Evolutionary conservation across 768 basidiomycete species (phyloP).

Genomic region (Lactifluus hygrophoroides): DNA sequence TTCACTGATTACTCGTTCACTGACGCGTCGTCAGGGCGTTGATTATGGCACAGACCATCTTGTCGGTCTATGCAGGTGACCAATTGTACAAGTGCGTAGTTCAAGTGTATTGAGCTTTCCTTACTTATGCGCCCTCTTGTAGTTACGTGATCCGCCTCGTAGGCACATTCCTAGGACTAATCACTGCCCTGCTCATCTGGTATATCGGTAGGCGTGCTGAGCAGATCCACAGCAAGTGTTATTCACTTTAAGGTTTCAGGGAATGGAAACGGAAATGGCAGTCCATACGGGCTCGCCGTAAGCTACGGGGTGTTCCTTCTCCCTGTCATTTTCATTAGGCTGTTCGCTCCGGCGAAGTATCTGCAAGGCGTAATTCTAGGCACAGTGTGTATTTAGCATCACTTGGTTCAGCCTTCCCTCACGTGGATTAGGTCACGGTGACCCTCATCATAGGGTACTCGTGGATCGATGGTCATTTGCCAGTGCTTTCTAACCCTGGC

Average conservation of each 20-base stretch:
- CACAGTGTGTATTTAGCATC: slow-evolving; percentile 27
- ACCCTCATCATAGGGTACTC: slow-evolving; percentile 46
- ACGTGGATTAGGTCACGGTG: slow-evolving; percentile 32
- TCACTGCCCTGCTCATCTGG: slow-evolving; percentile 42
- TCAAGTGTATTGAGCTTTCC: neutral
- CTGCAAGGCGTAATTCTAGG: slow-evolving; percentile 32
- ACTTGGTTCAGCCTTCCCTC: neutral
- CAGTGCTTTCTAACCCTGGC: slow-evolving; percentile 40
- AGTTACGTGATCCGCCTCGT: slow-evolving; percentile 38
- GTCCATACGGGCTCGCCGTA: slow-evolving; percentile 45
- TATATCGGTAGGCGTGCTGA: slow-evolving; percentile 32
- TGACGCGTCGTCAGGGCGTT: slow-evolving; percentile 33
- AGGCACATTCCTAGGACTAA: slow-evolving; percentile 40
- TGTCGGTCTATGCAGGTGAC: slow-evolving; percentile 49
- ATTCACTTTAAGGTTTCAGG: slow-evolving; percentile 24
- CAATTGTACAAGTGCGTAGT: slow-evolving; percentile 40
- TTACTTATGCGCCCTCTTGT: neutral
- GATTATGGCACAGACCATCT: slow-evolving; percentile 52
- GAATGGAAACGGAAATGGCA: slow-evolving; percentile 39
- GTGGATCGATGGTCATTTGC: slow-evolving; percentile 47
- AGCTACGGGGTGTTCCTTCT: slow-evolving; percentile 37
- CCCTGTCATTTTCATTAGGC: slow-evolving; percentile 41
- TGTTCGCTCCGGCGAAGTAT: slow-evolving; percentile 36
- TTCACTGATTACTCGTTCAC: neutral
- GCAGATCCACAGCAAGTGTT: neutral